Conservation (phyloP, 2,329 filamentous ascomycete genomes). For the Diaporthe helianthi region DNA sequence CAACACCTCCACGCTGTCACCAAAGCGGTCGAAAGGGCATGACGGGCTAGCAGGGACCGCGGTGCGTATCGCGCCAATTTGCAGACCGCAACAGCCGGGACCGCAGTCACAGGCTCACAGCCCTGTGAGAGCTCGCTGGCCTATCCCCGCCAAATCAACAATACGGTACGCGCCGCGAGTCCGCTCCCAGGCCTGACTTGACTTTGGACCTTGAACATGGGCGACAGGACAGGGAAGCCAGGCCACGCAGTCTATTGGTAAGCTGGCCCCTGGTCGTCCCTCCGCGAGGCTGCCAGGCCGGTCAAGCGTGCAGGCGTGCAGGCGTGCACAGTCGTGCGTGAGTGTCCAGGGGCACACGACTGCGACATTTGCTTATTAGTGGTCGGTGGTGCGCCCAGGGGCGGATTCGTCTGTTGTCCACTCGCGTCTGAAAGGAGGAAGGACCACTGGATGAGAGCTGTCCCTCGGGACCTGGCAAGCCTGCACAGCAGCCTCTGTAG, state of each 20-base stretch:
- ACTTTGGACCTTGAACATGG: neutral
- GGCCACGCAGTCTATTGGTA: conserved; percentile 1
- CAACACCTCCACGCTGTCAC: neutral
- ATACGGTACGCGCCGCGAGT: conserved; percentile 17
- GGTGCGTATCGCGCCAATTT: neutral
- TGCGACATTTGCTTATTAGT: neutral
- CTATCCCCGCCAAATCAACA: neutral
- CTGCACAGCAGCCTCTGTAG: conserved; percentile 14
- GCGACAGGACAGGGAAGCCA: neutral
- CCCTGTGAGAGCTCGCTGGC: neutral
- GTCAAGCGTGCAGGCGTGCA: conserved; percentile 11
- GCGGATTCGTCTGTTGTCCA: neutral
- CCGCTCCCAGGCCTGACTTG: neutral
- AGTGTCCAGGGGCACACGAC: neutral
- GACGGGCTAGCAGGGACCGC: conserved; percentile 7
- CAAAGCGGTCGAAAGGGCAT: conserved; percentile 11
- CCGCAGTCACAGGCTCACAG: neutral
- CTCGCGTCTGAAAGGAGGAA: neutral
- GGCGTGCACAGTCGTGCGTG: conserved; percentile 10
- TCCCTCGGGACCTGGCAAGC: conserved; percentile 6
- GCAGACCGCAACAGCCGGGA: neutral
- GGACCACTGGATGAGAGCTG: conserved; percentile 27
- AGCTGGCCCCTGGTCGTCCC: neutral
- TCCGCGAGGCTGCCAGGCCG: neutral
- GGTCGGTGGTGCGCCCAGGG: neutral